phyloP scores from a whole-genome alignment of 352 stramenopile genomes.

The Aphanomyces cochlioides region DNA sequence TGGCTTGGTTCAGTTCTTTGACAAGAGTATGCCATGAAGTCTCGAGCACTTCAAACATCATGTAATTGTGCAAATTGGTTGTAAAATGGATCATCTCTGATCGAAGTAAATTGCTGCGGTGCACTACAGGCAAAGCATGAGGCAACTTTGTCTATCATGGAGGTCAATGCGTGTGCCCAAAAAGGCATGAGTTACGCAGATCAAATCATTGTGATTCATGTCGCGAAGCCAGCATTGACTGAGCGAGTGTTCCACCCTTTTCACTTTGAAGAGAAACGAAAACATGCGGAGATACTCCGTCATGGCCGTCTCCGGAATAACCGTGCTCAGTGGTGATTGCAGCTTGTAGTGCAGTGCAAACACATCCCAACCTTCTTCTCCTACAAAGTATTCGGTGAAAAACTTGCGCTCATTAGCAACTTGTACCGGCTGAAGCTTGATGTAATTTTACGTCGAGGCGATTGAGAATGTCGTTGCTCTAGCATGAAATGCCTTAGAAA shows the following conservation, averaged over 20 bases:
- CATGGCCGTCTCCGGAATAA: slow-evolving; percentile 84
- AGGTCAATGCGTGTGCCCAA: not conserved
- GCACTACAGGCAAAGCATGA: slow-evolving; percentile 67
- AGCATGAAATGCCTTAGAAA: not conserved
- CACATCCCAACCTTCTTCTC: slow-evolving; percentile 93
- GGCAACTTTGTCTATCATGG: slow-evolving; percentile 49
- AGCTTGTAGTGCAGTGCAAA: slow-evolving; percentile 90
- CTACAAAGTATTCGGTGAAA: slow-evolving; percentile 30
- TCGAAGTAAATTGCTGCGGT: slow-evolving; percentile 92
- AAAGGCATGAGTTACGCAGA: slow-evolving; percentile 55
- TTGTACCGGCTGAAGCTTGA: slow-evolving; percentile 58
- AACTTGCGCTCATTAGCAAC: not conserved
- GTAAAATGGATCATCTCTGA: slow-evolving; percentile 98
- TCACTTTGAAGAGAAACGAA: slow-evolving; percentile 86
- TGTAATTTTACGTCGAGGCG: slow-evolving; percentile 90
- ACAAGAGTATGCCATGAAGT: slow-evolving; percentile 93
- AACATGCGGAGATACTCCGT: slow-evolving; percentile 88
- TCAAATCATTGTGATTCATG: slow-evolving; percentile 93
- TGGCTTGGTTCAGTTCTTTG: slow-evolving; percentile 83
- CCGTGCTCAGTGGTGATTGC: slow-evolving; percentile 79
- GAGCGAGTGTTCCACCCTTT: slow-evolving; percentile 89
- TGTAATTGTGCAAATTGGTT: slow-evolving; percentile 96
- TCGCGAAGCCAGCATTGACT: slow-evolving; percentile 96
- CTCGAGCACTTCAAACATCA: slow-evolving; percentile 98
- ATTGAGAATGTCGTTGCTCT: slow-evolving; percentile 88